Evolutionary conservation across 495 filamentous ascomycete species (phyloP), one percentile per base, ranked within the genome.

Genomic region (Cudoniella acicularis): DNA sequence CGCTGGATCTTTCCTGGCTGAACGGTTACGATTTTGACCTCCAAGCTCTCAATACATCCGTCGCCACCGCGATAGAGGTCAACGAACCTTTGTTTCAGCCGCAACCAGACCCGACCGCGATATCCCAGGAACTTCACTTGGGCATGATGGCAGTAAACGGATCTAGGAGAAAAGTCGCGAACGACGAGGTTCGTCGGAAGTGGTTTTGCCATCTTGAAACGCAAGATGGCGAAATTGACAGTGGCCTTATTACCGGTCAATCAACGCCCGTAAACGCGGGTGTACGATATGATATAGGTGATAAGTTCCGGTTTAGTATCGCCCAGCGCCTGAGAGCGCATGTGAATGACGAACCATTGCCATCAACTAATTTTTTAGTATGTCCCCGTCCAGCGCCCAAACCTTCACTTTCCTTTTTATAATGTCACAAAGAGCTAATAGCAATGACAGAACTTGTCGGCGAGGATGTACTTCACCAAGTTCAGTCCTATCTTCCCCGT

Each of bases 401-500:
- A 4, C 13, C 30, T 36, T 13, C 30, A 36, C 30, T 36, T 36
- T 13, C 13, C 13, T n/a, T n/a, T n/a, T n/a, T n/a, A n/a, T n/a
- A n/a, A n/a, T n/a, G n/a, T n/a, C n/a, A n/a, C n/a, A n/a, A n/a
- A n/a, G n/a, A 13, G 13, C 30, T 36, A 36, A 36, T 36, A 6
- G 30, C n/a, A n/a, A n/a, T n/a, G 30, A 6, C 30, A 36, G 30
- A 36, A 36, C 13, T 56, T 74, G 1, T 71, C 64, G 21, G 62
- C 67, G 1, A 66, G 64, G 41, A 61, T 71, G 17, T 71, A 69
- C 36, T 71, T 74, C 49, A 68, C 60, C 26, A 64, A 63, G 1
- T 73, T 71, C 48, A 63, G 70, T 43, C 56, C 65, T 3, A 54
- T 70, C 0, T 63, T 72, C 18, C 70, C 71, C 2, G 55, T 73